Evolutionary conservation across 257 asterid species (phyloP).

Genomic region (Cordia subcordata): DNA sequence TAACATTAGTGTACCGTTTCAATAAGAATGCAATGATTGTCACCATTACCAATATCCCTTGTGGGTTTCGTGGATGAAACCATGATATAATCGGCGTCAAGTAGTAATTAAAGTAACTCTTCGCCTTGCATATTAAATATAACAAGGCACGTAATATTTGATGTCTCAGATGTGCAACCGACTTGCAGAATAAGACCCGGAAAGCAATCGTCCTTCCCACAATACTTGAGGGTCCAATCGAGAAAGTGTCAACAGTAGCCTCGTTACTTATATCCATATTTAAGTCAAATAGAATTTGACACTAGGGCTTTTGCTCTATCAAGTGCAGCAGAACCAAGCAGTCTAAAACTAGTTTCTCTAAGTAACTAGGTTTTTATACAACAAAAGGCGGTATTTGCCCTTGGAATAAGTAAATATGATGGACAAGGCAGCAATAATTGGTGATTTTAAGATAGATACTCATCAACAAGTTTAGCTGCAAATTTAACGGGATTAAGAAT

Average conservation of each 20-base stretch:
- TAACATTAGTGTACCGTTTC: conserved; percentile 76
- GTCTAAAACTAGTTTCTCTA: conserved; percentile 1
- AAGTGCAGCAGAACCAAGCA: conserved; percentile 2
- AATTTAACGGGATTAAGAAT: conserved; percentile 3
- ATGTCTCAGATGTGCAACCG: conserved; percentile 65
- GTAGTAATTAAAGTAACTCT: conserved; percentile 28
- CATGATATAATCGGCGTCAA: conserved; percentile 62
- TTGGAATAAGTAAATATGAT: background rate
- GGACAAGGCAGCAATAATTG: background rate
- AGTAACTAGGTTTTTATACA: background rate
- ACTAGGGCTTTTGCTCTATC: conserved; percentile 6
- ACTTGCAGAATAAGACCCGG: conserved; percentile 77
- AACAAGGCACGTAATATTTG: conserved; percentile 29
- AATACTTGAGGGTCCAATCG: conserved; percentile 78
- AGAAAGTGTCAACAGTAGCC: conserved; percentile 79
- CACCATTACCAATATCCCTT: conserved; percentile 75
- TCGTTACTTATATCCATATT: conserved; percentile 88
- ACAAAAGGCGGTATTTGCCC: background rate
- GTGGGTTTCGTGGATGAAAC: conserved; percentile 93
- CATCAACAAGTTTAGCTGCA: background rate
- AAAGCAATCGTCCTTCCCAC: conserved; percentile 83
- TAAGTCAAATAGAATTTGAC: background rate
- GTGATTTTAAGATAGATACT: background rate
- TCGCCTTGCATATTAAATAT: conserved; percentile 34
- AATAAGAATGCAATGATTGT: conserved; percentile 66